Evolutionary conservation across 768 basidiomycete species (phyloP), one percentile per base, ranked within the genome.

Genomic region (Leccinum pellstonianum): DNA sequence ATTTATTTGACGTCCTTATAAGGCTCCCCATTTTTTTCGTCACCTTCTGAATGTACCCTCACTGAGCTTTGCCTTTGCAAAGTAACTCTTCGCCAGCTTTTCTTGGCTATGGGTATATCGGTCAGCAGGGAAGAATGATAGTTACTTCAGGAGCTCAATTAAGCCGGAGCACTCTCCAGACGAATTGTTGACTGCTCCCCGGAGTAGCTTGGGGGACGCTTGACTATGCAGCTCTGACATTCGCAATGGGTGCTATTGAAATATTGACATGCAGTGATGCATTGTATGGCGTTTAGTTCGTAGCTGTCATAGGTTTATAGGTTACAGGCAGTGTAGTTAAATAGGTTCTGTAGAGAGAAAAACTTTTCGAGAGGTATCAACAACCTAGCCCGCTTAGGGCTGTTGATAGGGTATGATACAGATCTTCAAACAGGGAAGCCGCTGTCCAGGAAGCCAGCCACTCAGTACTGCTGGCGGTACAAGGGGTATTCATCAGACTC

Each of bases 161-260:
- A 89, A 89, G 87, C 87, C 87, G 87, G 86, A 88, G 86, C 83
- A 72, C 76, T 77, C 79, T 75, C 79, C 71, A 81, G 76, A 75
- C 66, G 65, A 70, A 73, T 63, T 62, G 70, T 61, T 70, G 70
- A 73, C 77, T 69, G 67, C 66, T 57, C 70, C 69, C 67, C 55
- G 63, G 70, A 71, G 73, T 75, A 78, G 75, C 61, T 74, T 77
- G 77, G 78, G 76, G 79, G 76, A 75, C 78, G 85, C 86, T 89
- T 86, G 87, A 89, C 87, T 89, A 86, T 87, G 87, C 66, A 66
- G 81, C 79, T 82, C 86, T 70, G 65, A 89, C 85, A 88, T 75
- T 60, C 41, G n/a, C 10, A 43, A n/a, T 43, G n/a, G 41, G n/a
- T 3, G n/a, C n/a, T 43, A 43, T 43, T 41, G 17, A 41, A 35